Evolutionary conservation across 805 yeast genomes (phyloP).

Genomic region (Nakazawaea holstii): DNA sequence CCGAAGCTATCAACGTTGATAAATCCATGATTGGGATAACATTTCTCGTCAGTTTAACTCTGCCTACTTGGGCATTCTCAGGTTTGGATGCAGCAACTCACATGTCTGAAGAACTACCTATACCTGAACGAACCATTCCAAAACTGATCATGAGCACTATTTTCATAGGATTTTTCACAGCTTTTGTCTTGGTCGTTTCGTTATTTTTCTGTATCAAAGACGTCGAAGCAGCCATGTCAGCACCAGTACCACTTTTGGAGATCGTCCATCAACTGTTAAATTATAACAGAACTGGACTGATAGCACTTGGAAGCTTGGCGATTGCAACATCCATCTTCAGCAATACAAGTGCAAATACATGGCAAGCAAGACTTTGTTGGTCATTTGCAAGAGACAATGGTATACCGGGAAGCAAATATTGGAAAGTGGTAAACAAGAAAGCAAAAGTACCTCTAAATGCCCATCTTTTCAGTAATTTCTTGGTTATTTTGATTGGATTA

Average conservation of each 20-base stretch:
- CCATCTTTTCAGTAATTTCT: conserved; percentile 11
- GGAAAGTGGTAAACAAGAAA: conserved; percentile 7
- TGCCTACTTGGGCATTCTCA: conserved; percentile 9
- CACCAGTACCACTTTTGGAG: conserved; percentile 15
- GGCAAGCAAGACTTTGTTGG: conserved; percentile 8
- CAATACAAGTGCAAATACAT: conserved; percentile 9
- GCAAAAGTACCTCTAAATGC: conserved; percentile 20
- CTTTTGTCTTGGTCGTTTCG: conserved; percentile 23
- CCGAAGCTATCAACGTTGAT: conserved; percentile 20
- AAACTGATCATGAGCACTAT: conserved; percentile 24
- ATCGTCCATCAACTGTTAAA: conserved; percentile 13
- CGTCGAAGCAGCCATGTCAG: conserved; percentile 13
- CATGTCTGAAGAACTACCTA: conserved; percentile 26
- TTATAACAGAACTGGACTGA: conserved; percentile 10
- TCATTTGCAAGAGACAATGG: conserved; percentile 11
- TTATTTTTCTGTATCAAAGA: conserved; percentile 24
- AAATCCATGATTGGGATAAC: conserved; percentile 23
- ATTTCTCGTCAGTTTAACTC: conserved; percentile 22
- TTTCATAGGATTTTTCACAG: conserved; percentile 22
- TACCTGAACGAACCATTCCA: conserved; percentile 24
- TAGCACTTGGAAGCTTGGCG: conserved; percentile 12
- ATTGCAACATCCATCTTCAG: conserved; percentile 4
- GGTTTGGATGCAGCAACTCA: conserved; percentile 28
- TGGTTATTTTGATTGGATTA: neutral
- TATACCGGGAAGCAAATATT: conserved; percentile 3